phyloP scores from a whole-genome alignment of 805 yeast species.

The Kluyveromyces nonfermentans region DNA sequence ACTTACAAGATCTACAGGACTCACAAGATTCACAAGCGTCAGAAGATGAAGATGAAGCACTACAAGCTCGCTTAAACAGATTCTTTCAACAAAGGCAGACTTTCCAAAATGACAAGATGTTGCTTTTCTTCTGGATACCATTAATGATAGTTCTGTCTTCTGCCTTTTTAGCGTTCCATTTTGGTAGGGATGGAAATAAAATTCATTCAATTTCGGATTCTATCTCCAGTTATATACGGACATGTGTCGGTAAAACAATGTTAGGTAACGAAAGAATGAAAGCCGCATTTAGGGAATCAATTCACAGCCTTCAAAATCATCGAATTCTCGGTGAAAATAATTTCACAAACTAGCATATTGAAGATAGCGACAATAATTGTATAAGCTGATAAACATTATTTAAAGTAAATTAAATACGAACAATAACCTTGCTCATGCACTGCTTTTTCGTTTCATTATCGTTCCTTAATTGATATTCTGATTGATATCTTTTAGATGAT shows the following conservation, averaged over 20 bases:
- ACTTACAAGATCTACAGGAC: constrained; percentile 17
- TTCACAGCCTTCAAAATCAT: constrained; percentile 20
- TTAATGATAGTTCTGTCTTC: constrained; percentile 48
- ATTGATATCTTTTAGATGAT: too few species aligned
- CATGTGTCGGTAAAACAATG: constrained; percentile 38
- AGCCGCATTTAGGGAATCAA: constrained; percentile 31
- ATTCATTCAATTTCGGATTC: constrained; percentile 22
- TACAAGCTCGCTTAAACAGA: constrained; percentile 30
- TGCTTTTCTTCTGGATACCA: constrained; percentile 88
- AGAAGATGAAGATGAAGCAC: constrained; percentile 27
- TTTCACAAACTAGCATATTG: neutral
- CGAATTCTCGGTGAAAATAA: constrained; percentile 1
- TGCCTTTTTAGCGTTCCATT: constrained; percentile 32
- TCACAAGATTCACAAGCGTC: constrained; percentile 19
- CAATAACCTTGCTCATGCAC: too few species aligned
- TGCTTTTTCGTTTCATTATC: neutral
- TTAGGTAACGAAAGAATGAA: constrained; percentile 44
- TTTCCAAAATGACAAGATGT: constrained; percentile 65
- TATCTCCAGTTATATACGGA: constrained; percentile 34
- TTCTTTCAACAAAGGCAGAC: constrained; percentile 37
- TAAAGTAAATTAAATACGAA: too few species aligned
- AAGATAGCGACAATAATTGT: too few species aligned
- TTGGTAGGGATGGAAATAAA: constrained; percentile 30
- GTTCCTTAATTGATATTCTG: neutral
- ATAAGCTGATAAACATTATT: too few species aligned